phyloP scores from a whole-genome alignment of 2,329 filamentous ascomycete species.

The Calycina marina region DNA sequence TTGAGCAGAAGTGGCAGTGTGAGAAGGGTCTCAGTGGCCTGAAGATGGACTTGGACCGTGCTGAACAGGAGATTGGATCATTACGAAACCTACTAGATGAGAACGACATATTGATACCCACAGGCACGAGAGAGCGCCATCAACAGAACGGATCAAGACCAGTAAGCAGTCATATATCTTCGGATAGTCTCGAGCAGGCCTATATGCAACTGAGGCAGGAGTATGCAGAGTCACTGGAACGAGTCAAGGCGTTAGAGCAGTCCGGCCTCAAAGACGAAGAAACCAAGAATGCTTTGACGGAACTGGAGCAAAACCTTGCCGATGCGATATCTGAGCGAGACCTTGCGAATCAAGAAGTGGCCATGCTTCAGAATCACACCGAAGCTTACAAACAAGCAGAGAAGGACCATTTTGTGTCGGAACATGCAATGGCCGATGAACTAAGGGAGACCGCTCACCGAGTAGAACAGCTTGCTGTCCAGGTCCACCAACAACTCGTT shows the following conservation, averaged over 20 bases:
- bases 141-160: slow-evolving; percentile 27
- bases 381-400: slow-evolving; percentile 41
- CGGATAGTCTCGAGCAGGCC: slow-evolving; percentile 56
- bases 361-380: slow-evolving; percentile 46
- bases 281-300: slow-evolving; percentile 45
- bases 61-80: slow-evolving; percentile 82
- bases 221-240: slow-evolving; percentile 50
- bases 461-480: slow-evolving; percentile 63
- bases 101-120: slow-evolving; percentile 65
- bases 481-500: slow-evolving; percentile 70
- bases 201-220: slow-evolving; percentile 63
- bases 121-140: slow-evolving; percentile 27
- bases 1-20: slow-evolving; percentile 92
- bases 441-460: slow-evolving; percentile 59
- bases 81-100: slow-evolving; percentile 65
- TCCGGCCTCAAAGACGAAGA: slow-evolving; percentile 37
- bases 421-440: slow-evolving; percentile 52
- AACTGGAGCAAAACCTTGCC: slow-evolving; percentile 54
- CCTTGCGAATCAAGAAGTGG: slow-evolving; percentile 50
- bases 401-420: slow-evolving; percentile 39
- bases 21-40: slow-evolving; percentile 79
- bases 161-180: slow-evolving; percentile 40
- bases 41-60: slow-evolving; percentile 93
- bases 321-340: slow-evolving; percentile 59
- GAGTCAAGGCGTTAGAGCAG: slow-evolving; percentile 49